Evolutionary conservation across 148 eudicot species (phyloP), one percentile per base, ranked within the genome.

Genomic region (Linanthus parryae): DNA sequence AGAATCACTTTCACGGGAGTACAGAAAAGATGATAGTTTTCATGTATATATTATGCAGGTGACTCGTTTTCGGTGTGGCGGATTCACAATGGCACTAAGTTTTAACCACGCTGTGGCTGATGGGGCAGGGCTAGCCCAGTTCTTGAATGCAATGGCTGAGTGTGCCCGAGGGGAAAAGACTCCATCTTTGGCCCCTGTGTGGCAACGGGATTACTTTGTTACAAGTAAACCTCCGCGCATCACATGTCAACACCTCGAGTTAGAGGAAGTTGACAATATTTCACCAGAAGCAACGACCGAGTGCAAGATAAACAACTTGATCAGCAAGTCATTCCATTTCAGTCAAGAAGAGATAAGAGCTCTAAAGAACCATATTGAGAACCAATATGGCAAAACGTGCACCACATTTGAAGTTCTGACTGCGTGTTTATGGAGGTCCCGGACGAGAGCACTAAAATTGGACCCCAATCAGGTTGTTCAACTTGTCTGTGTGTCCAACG

Each of bases 381-480:
- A 5, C 5, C 35, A 5, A 11, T 11, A 5, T 31, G 11, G n/a
- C n/a, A n/a, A 11, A 31, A 5, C 35, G 5, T 31, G 35, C 11
- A 31, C 35, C 11, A 31, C 35, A 11, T 31, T 31, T 5, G 35
- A 31, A 5, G 5, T 31, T 5, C 7, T 31, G 11, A 31, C 11
- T 5, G 35, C 35, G 5, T 31, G 35, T 31, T 31, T 31, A 31
- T 31, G 35, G 35, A 31, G 35, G 11, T 70, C 73, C 8, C 73
- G 78, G 9, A 70, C 79, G 27, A 59, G 51, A 3, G 75, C 82
- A 15, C 61, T 77, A 12, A 37, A 57, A 23, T 62, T 61, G 0
- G 62, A 58, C 44, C 75, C 78, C 0, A 48, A 69, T 33, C 70
- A 69, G 58, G 27, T 54, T 7, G 70, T 73, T 26, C 57, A 68